These are phyloP conservation scores for Suhomyces choctaworum DNA, from an alignment of 1,139 yeast genomes.

Conservation along the genomic window DNA sequence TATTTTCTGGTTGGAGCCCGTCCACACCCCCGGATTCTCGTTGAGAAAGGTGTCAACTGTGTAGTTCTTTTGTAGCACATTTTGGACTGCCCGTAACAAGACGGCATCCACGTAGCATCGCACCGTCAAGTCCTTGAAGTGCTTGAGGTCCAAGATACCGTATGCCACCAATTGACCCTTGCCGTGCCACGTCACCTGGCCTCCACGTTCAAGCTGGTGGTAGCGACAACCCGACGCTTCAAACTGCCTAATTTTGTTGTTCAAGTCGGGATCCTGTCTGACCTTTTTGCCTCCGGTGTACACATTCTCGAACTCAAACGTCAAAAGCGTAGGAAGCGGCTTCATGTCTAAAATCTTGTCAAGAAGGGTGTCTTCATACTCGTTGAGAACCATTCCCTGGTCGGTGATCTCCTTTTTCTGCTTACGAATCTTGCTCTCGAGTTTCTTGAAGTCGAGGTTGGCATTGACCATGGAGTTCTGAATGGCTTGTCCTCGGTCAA, in stretches of 20 bases:
- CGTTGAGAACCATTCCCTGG: constrained; percentile 44
- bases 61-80: constrained; percentile 46
- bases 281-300: constrained; percentile 90
- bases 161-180: constrained; percentile 91
- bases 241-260: constrained; percentile 38
- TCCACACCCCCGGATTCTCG: constrained; percentile 87
- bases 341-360: constrained; percentile 50
- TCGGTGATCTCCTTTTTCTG: constrained; percentile 37
- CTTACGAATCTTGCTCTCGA: constrained; percentile 48
- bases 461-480: constrained; percentile 65
- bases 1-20: constrained; percentile 56
- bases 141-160: constrained; percentile 71
- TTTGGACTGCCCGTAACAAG: constrained; percentile 64
- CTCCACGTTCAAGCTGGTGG: constrained; percentile 87
- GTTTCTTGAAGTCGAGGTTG: constrained; percentile 60
- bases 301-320: constrained; percentile 81
- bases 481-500: constrained; percentile 57
- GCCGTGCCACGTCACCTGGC: constrained; percentile 96
- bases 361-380: constrained; percentile 48
- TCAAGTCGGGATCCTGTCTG: constrained; percentile 44
- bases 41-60: constrained; percentile 51
- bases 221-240: constrained; percentile 46
- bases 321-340: constrained; percentile 64
- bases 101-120: constrained; percentile 72
- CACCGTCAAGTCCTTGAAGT: constrained; percentile 60